These are phyloP conservation scores for Arthrinium puccinioides DNA, from an alignment of 2,329 filamentous ascomycete species.

Conservation along the genomic window DNA sequence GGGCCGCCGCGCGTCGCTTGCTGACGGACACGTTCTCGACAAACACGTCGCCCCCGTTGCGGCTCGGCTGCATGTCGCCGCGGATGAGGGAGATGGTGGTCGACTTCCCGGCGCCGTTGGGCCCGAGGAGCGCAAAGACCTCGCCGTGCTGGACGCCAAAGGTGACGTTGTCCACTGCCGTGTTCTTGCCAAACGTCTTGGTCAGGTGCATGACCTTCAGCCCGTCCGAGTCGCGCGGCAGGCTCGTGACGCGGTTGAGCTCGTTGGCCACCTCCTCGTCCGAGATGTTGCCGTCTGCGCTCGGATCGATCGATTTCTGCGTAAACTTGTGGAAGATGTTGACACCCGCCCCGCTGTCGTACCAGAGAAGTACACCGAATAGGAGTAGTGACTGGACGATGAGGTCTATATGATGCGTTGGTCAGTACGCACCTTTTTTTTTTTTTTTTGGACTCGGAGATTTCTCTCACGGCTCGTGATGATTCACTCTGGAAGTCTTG, in stretches of 20 bases:
- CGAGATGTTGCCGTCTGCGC: conserved; percentile 22
- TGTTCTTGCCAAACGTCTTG: conserved; percentile 69
- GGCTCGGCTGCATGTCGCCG: conserved; percentile 73
- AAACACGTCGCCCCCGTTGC: conserved; percentile 67
- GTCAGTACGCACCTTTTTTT: too few relatives aligned
- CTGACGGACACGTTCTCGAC: conserved; percentile 73
- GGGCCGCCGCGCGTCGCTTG: conserved; percentile 63
- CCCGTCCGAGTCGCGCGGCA: conserved; percentile 45
- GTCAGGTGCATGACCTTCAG: conserved; percentile 74
- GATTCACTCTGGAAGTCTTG: too few relatives aligned
- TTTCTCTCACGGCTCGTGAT: too few relatives aligned
- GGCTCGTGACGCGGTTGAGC: conserved; percentile 51
- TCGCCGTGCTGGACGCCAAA: conserved; percentile 76
- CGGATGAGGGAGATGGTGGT: conserved; percentile 85
- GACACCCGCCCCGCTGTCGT: conserved; percentile 67
- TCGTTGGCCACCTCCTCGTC: conserved; percentile 61
- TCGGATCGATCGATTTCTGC: conserved; percentile 16
- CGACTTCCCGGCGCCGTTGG: conserved; percentile 87
- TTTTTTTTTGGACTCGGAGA: too few relatives aligned
- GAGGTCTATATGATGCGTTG: too few relatives aligned
- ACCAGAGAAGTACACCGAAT: conserved; percentile 68
- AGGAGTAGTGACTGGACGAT: conserved; percentile 65
- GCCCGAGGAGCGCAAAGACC: conserved; percentile 82
- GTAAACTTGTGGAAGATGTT: conserved; percentile 29
- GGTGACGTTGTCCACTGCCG: conserved; percentile 81